These are phyloP conservation scores for Podila minutissima DNA, from an alignment of 192 early-diverging fungal species.

Conservation along the genomic window DNA sequence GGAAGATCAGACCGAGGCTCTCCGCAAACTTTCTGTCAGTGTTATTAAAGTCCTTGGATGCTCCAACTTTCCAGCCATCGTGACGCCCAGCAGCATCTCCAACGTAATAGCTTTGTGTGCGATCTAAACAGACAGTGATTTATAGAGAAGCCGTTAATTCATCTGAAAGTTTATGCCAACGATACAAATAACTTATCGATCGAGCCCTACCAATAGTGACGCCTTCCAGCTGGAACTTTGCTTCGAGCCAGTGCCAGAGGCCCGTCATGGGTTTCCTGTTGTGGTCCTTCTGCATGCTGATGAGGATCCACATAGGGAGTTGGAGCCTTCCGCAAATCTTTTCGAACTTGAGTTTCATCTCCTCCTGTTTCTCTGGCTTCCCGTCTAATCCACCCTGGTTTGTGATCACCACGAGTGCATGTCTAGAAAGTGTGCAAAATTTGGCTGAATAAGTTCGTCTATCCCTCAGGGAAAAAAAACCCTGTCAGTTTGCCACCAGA, in stretches of 20 bases:
- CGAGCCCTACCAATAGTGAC: conserved; percentile 51
- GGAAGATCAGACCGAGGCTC: conserved; percentile 73
- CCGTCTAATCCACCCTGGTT: conserved; percentile 75
- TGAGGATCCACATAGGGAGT: conserved; percentile 77
- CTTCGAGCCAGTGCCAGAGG: conserved; percentile 70
- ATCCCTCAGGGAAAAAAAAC: background rate
- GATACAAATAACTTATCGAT: conserved; percentile 16
- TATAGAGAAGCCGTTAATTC: conserved; percentile 17
- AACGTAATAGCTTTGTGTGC: conserved; percentile 76
- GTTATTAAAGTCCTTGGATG: conserved; percentile 81
- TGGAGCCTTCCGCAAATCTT: conserved; percentile 52
- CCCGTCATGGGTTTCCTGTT: conserved; percentile 81
- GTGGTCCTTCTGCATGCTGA: conserved; percentile 73
- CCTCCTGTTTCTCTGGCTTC: conserved; percentile 41
- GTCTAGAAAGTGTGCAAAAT: conserved; percentile 46
- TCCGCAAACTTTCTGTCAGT: conserved; percentile 65
- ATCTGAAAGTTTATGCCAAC: conserved; percentile 22
- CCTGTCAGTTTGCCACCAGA: conserved; percentile 8
- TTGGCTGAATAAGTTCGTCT: background rate
- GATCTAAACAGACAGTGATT: conserved; percentile 53
- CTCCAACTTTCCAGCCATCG: conserved; percentile 66
- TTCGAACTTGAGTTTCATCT: conserved; percentile 59
- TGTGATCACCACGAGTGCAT: conserved; percentile 78
- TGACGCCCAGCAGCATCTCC: conserved; percentile 95
- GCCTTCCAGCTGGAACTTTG: conserved; percentile 49